Conservation (phyloP, 352 stramenopile species). For the Stramenopiles sp. region DNA sequence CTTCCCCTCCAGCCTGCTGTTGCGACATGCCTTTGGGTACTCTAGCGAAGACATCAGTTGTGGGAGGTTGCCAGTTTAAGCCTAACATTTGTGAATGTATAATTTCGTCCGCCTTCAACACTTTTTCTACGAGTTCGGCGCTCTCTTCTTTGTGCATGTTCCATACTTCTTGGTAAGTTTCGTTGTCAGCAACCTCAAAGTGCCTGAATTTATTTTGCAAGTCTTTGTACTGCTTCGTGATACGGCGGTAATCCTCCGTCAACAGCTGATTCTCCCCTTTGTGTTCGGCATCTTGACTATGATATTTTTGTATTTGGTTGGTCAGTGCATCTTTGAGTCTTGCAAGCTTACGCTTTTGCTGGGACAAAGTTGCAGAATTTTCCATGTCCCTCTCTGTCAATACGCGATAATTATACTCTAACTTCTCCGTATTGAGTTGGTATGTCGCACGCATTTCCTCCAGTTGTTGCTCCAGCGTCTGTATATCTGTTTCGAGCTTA, state of each 20-base stretch:
- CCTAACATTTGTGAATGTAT: slow-evolving; percentile 73
- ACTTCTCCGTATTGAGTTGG: slow-evolving; percentile 83
- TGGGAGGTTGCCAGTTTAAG: slow-evolving; percentile 34
- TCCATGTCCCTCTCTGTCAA: slow-evolving; percentile 80
- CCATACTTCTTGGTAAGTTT: slow-evolving; percentile 65
- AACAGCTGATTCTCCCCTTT: slow-evolving; percentile 68
- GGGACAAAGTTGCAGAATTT: slow-evolving; percentile 65
- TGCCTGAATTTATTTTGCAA: slow-evolving; percentile 79
- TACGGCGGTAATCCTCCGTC: slow-evolving; percentile 68
- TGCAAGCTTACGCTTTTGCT: slow-evolving; percentile 76
- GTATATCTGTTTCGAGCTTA: slow-evolving; percentile 84
- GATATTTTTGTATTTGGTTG: slow-evolving; percentile 65
- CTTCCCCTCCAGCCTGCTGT: slow-evolving; percentile 33
- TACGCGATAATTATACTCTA: slow-evolving; percentile 87
- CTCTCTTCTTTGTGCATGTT: slow-evolving; percentile 70
- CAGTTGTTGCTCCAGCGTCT: slow-evolving; percentile 81
- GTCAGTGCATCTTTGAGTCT: slow-evolving; percentile 71
- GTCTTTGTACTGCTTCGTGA: slow-evolving; percentile 86
- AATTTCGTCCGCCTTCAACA: slow-evolving; percentile 60
- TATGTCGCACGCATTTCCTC: slow-evolving; percentile 84
- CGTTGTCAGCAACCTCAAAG: slow-evolving; percentile 64
- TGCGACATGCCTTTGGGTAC: slow-evolving; percentile 4
- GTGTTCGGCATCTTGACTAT: slow-evolving; percentile 60
- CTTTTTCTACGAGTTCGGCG: slow-evolving; percentile 49
- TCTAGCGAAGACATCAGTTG: not conserved